Conservation (phyloP, 495 filamentous ascomycete genomes). For the Beverwykella pulmonaria region DNA sequence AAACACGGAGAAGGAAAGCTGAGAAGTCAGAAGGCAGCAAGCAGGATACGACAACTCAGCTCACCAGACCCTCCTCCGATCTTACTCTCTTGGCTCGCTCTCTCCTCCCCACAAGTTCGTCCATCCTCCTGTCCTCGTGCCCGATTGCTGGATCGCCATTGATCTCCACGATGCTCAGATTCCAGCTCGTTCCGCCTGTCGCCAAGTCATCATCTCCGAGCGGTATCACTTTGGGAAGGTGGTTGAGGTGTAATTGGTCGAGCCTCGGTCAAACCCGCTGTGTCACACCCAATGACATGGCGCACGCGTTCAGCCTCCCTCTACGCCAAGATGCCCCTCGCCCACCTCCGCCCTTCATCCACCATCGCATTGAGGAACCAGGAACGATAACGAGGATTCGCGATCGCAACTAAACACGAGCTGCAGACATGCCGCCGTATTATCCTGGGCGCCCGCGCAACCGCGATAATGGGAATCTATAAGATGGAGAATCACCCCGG, state of each 20-base stretch:
- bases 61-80: too few species aligned
- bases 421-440: background rate
- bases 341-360: background rate
- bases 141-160: background rate
- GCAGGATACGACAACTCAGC: too few species aligned
- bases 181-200: too few species aligned
- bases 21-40: too few species aligned
- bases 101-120: background rate
- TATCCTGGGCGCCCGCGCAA: background rate
- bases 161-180: background rate
- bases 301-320: constrained; percentile 3
- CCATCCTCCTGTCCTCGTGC: background rate
- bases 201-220: constrained; percentile 7
- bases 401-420: background rate
- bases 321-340: background rate
- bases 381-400: background rate
- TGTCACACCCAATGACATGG: background rate
- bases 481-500: background rate
- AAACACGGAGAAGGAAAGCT: too few species aligned
- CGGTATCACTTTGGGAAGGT: too few species aligned
- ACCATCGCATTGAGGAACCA: background rate
- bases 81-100: too few species aligned
- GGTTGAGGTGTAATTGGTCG: too few species aligned
- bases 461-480: background rate
- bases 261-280: background rate